These are phyloP conservation scores for Akanthomyces dipterigenus DNA, from an alignment of 2,329 filamentous ascomycete species.

Conservation along the genomic window DNA sequence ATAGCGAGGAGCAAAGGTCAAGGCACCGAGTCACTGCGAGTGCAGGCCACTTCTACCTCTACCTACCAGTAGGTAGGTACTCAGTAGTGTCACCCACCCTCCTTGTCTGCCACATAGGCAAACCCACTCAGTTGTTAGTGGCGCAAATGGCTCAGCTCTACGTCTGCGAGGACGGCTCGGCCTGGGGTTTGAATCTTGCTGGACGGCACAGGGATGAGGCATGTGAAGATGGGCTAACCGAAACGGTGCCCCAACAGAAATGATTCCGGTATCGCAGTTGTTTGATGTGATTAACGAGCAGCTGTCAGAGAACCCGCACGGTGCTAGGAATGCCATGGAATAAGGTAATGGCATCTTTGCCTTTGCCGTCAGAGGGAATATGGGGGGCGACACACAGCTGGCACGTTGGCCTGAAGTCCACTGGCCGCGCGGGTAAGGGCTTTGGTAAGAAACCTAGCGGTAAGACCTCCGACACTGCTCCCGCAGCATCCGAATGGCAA, in stretches of 20 bases:
- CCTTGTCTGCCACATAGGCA: not conserved
- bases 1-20: not conserved
- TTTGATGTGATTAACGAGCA: conserved; percentile 74
- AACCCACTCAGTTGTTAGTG: not conserved
- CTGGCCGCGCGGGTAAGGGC: conserved; percentile 69
- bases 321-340: conserved; percentile 75
- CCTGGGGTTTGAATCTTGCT: not conserved
- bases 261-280: conserved; percentile 75
- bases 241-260: conserved; percentile 37
- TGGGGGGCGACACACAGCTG: conserved; percentile 70
- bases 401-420: conserved; percentile 85
- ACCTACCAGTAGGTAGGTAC: no score
- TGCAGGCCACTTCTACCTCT: no score
- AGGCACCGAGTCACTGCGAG: not conserved
- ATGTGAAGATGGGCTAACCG: conserved; percentile 1
- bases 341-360: conserved; percentile 73
- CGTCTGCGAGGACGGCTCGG: not conserved
- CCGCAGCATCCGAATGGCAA: not conserved
- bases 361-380: conserved; percentile 77
- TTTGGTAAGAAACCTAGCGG: conserved; percentile 69
- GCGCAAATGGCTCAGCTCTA: not conserved
- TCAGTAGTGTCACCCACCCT: no score
- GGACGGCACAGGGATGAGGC: not conserved
- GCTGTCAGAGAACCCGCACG: conserved; percentile 56
- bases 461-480: conserved; percentile 32